A percentile compares a stretch with the other conserved stretches of the same genome.
Evolutionary conservation across 2,329 filamentous ascomycete species (phyloP).

Genomic region (Nemania diffusa): DNA sequence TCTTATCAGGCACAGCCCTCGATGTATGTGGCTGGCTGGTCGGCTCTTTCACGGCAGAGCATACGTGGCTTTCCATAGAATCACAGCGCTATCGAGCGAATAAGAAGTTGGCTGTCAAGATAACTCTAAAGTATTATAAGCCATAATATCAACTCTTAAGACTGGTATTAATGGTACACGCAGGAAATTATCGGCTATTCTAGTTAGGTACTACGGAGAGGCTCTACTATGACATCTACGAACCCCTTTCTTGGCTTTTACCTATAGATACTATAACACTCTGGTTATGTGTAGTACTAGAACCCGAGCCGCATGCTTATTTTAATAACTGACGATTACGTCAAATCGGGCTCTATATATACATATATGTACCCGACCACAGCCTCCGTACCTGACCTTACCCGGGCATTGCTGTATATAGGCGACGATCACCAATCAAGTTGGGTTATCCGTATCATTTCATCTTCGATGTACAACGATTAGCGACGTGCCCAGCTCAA

Average conservation of each 20-base stretch:
- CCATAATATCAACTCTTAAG: neutral
- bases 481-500: neutral
- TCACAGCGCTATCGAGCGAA: neutral
- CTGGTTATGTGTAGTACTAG: neutral
- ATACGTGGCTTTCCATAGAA: neutral
- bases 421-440: neutral
- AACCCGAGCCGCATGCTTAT: constrained; percentile 1
- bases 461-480: neutral
- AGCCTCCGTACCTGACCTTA: neutral
- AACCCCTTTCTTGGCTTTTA: neutral
- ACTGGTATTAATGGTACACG: neutral
- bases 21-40: no score
- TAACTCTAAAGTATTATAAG: neutral
- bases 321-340: neutral
- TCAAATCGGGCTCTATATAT: neutral
- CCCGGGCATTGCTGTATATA: neutral
- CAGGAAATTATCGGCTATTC: no score
- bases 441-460: neutral
- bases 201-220: neutral
- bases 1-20: neutral
- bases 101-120: neutral
- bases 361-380: neutral
- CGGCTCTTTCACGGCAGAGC: neutral
- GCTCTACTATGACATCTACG: neutral
- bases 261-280: neutral